A percentile compares a stretch with the other conserved stretches of the same genome.
Evolutionary conservation across 2,329 filamentous ascomycete species (phyloP).

Genomic region (Trichoderma atroviride): DNA sequence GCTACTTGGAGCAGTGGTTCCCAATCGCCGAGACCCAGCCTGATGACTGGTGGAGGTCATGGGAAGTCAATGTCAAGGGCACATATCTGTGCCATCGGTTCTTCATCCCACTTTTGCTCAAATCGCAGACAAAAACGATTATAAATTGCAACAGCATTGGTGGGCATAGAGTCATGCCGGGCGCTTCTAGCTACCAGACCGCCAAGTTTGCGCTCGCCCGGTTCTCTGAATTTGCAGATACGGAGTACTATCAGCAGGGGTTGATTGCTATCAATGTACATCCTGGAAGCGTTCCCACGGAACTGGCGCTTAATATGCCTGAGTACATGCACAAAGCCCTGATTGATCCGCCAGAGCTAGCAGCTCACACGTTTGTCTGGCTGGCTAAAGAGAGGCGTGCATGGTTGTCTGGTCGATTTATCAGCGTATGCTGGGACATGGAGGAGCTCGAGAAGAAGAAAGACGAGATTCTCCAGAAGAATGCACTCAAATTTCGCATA

Average conservation of each 20-base stretch:
- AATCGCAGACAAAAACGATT: constrained; percentile 3
- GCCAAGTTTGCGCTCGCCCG: constrained; percentile 53
- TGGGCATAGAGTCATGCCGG: background rate
- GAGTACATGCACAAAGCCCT: background rate
- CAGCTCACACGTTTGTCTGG: constrained; percentile 36
- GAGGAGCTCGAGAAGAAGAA: constrained; percentile 38
- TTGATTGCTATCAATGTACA: constrained; percentile 46
- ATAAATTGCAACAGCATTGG: constrained; percentile 15
- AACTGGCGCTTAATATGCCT: constrained; percentile 33
- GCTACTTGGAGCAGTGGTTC: constrained; percentile 43
- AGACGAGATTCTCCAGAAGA: constrained; percentile 35
- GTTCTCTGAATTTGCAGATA: constrained; percentile 52
- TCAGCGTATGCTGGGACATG: constrained; percentile 38
- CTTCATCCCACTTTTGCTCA: constrained; percentile 48
- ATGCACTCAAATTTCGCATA: constrained; percentile 34
- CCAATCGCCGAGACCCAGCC: constrained; percentile 44
- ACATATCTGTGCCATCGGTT: constrained; percentile 48
- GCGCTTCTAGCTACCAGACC: constrained; percentile 45
- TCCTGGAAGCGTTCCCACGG: constrained; percentile 45
- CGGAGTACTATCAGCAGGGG: constrained; percentile 49
- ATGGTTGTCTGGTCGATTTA: constrained; percentile 42
- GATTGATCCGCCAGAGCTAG: background rate
- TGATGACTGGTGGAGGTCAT: constrained; percentile 49
- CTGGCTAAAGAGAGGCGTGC: constrained; percentile 36
- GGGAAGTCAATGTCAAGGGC: constrained; percentile 47